Evolutionary conservation across 768 basidiomycete genomes (phyloP), one percentile per base, ranked within the genome.

Genomic region (Serendipita sp.): DNA sequence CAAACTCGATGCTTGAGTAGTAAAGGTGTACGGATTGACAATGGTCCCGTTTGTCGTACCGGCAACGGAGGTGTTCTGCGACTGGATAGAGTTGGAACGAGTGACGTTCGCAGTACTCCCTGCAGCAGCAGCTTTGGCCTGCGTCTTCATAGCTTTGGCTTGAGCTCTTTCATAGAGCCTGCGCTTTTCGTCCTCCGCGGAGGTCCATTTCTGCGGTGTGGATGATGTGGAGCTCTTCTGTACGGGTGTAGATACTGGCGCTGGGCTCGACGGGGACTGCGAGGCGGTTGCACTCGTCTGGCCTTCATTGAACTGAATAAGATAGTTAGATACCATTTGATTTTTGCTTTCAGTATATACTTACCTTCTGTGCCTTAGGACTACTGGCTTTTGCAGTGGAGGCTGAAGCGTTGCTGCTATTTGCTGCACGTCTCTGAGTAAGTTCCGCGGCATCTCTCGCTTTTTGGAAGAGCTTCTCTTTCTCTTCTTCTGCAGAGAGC

Each of bases 181-280:
- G 1, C 79, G 73, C 69, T 92, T 91, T 71, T 92, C 89, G 64
- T 84, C 81, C 73, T 89, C 89, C 0, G 90, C 87, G 0, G 84
- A 79, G 4, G 76, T 76, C 86, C 86, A 90, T 45, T 72, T 71
- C 35, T 58, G 71, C 24, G 24, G 24, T 41, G 41, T 7, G 41
- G 41, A 41, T 41, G 41, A 41, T 69, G 35, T 66, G 8, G 24
- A n/a, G 24, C 28, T n/a, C n/a, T 60, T 60, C 35, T 60, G 56
- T 4, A 35, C 18, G 32, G 56, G 28, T n/a, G 56, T 38, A 66
- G 18, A 70, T 28, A 45, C 47, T 41, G 51, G 34, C 37, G 41
- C 18, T 13, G 63, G 30, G 45, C n/a, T 45, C 15, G 63, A 64
- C 10, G 64, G 37, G 10, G 68, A 64, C n/a, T 51, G 48, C n/a